Evolutionary conservation across 192 early-diverging fungal genomes (phyloP).

Genomic region (Lobosporangium transversale): DNA sequence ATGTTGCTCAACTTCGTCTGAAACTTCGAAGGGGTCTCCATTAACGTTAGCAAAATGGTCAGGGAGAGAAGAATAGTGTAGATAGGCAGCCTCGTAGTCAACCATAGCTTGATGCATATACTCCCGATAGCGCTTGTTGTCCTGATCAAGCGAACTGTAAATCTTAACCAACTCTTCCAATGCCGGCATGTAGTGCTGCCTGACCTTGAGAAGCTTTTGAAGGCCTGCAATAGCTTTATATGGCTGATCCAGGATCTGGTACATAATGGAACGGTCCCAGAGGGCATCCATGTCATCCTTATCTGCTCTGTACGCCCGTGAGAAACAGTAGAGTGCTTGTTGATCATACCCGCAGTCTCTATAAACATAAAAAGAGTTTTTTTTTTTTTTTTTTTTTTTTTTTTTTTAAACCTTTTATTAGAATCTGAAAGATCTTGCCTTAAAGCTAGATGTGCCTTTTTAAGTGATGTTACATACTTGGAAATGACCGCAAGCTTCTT

Average conservation of each 20-base stretch:
- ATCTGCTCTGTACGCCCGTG: constrained; percentile 72
- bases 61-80: constrained; percentile 43
- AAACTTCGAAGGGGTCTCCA: constrained; percentile 48
- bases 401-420: no score
- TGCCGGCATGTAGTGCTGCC: constrained; percentile 44
- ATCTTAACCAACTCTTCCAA: constrained; percentile 38
- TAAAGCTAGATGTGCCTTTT: no score
- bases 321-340: constrained; percentile 88
- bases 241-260: constrained; percentile 62
- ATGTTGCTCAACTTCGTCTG: constrained; percentile 52
- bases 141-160: constrained; percentile 45
- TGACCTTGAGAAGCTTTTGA: constrained; percentile 29
- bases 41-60: constrained; percentile 37
- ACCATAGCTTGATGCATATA: constrained; percentile 71
- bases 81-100: constrained; percentile 64
- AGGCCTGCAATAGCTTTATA: constrained; percentile 57
- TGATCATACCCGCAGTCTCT: constrained; percentile 70
- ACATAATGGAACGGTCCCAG: constrained; percentile 73
- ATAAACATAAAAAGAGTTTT: neutral
- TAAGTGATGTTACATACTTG: constrained; percentile 65
- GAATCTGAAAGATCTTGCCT: neutral
- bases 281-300: constrained; percentile 73
- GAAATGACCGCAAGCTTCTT: constrained; percentile 81
- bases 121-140: constrained; percentile 37
- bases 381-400: neutral